Evolutionary conservation across 1,284 basidiomycete genomes (phyloP).

Genomic region (Microbotryomycetes sp.): DNA sequence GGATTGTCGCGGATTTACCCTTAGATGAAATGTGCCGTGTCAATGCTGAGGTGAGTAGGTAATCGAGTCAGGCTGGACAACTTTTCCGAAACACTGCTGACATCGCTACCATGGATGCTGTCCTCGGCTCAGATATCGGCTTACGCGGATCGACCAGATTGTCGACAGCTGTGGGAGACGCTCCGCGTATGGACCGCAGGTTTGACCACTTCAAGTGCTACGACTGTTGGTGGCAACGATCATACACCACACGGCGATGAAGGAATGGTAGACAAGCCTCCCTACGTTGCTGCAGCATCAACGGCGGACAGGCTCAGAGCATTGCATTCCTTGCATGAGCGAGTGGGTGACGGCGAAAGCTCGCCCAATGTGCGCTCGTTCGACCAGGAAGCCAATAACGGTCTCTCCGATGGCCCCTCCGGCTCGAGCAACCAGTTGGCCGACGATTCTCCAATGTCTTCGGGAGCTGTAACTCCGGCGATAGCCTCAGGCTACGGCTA

Average conservation of each 20-base stretch:
- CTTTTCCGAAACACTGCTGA: not conserved
- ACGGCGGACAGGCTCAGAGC: not conserved
- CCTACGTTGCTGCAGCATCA: too few relatives aligned
- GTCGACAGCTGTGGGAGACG: conserved; percentile 25
- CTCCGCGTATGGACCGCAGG: conserved; percentile 27
- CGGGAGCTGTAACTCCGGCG: not conserved
- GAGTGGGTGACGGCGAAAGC: not conserved
- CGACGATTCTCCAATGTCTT: not conserved
- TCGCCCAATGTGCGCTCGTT: not conserved
- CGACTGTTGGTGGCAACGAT: too few relatives aligned
- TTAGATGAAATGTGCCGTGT: conserved; percentile 23
- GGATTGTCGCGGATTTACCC: conserved; percentile 7
- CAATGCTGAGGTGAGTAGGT: conserved; percentile 15
- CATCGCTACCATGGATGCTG: too few relatives aligned
- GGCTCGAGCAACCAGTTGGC: not conserved
- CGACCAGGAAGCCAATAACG: not conserved
- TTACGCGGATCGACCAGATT: conserved; percentile 15
- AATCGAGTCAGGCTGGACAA: not conserved
- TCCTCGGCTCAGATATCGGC: conserved; percentile 3
- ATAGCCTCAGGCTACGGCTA: not conserved
- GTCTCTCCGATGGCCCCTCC: too few relatives aligned
- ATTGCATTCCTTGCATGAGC: not conserved
- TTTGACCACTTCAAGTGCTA: too few relatives aligned
- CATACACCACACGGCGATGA: too few relatives aligned
- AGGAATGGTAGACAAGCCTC: too few relatives aligned